Evolutionary conservation across 768 basidiomycete genomes (phyloP), one percentile per base, ranked within the genome.

Genomic region (Guyanaporus albipodus): DNA sequence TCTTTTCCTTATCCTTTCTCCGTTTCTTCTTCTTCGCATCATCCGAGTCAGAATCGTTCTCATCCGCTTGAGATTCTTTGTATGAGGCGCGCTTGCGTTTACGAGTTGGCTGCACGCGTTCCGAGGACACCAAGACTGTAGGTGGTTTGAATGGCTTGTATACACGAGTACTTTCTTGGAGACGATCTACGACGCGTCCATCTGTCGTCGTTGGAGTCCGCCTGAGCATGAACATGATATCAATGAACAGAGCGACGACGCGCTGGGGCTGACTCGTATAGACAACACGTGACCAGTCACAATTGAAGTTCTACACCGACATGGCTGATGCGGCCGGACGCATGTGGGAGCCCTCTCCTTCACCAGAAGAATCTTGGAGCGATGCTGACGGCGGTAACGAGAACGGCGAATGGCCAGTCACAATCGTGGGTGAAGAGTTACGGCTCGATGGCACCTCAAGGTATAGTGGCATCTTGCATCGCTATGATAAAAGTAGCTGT

Each of bases 11-110:
- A 42, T 76, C 78, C 62, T 78, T 84, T 60, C 81, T 83, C 73
- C 82, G 86, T 67, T 80, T 86, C 68, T 77, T 83, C 48, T 70
- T 71, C 22, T 63, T 60, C 23, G 63, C 66, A 28, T 61, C 64
- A 43, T 82, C 79, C 23, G 73, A 69, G 49, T 87, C 83, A 0
- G 73, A 71, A 49, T 80, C 80, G 18, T 79, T 76, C 39, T 72
- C 80, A 39, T 80, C 78, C 6, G 58, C 73, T 35, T 75, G 80
- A 51, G 80, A 73, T 4, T 79, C 88, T 57, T 87, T 89, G 74
- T 95, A 95, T 0, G 86, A 90, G 19, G 92, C 82, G 11, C 88
- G 82, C 59, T 91, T 94, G 40, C 92, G 81, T 64, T 95, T 96
- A 21, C 92, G 78, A 54, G 75, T 74, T 0, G 83, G 85, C 55